phyloP scores from a whole-genome alignment of 108 stramenopile genomes.

The Conticribra weissflogii region DNA sequence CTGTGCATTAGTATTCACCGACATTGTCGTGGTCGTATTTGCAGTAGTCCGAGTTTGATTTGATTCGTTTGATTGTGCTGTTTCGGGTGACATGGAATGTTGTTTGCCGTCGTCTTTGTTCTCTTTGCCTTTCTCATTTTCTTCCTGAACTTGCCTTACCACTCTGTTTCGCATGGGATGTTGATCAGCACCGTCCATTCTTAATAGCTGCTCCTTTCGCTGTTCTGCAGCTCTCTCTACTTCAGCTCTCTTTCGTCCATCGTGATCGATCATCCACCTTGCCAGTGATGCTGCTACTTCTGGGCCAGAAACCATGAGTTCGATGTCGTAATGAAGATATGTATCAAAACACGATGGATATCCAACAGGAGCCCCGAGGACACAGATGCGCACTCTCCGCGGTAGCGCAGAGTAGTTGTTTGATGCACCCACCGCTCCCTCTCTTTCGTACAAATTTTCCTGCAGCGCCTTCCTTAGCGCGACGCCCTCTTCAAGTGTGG shows the following conservation, averaged over 20 bases:
- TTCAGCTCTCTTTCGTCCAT: constrained; percentile 56
- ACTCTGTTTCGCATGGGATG: constrained; percentile 20
- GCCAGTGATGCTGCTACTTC: constrained; percentile 59
- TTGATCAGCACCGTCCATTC: not conserved
- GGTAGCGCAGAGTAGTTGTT: constrained; percentile 13
- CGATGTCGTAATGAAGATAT: constrained; percentile 67
- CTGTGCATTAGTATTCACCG: no score
- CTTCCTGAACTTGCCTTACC: constrained; percentile 3
- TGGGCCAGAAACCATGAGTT: constrained; percentile 68
- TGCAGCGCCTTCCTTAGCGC: constrained; percentile 56
- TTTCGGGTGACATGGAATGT: not conserved
- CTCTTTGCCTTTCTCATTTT: not conserved
- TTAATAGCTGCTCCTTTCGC: constrained; percentile 42
- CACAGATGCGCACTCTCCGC: constrained; percentile 56
- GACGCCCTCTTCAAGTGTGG: constrained; percentile 64
- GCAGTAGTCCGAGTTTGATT: no score
- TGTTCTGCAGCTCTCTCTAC: constrained; percentile 58
- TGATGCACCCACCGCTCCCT: not conserved
- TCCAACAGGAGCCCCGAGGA: constrained; percentile 67
- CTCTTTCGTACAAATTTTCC: constrained; percentile 12
- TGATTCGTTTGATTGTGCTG: no score
- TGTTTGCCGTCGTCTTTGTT: not conserved
- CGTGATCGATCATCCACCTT: constrained; percentile 54
- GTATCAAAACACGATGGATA: constrained; percentile 68
- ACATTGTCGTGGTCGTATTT: no score